Conservation (phyloP, 805 yeast species). For the Cyberlindnera americana region DNA sequence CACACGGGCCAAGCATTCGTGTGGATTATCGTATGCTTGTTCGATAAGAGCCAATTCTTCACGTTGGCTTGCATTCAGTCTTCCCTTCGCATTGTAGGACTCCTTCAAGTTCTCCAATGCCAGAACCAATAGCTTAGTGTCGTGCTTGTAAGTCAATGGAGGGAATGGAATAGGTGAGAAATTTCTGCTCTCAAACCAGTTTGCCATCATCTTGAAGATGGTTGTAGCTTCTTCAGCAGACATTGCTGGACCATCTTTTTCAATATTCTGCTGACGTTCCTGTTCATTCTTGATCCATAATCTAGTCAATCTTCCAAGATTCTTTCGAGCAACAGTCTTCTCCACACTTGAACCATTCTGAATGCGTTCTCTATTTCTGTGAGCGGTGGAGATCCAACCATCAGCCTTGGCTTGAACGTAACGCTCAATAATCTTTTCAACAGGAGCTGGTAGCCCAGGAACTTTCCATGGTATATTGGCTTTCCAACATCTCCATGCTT, state of each 20-base stretch:
- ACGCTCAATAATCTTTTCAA: slow-evolving; percentile 79
- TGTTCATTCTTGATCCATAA: slow-evolving; percentile 93
- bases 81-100: slow-evolving; percentile 65
- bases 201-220: slow-evolving; percentile 80
- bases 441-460: slow-evolving; percentile 91
- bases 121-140: slow-evolving; percentile 81
- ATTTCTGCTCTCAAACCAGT: slow-evolving; percentile 82
- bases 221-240: slow-evolving; percentile 86
- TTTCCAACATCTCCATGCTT: slow-evolving; percentile 99
- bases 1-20: slow-evolving; percentile 81
- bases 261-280: slow-evolving; percentile 75
- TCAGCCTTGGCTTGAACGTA: slow-evolving; percentile 95
- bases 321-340: slow-evolving; percentile 90
- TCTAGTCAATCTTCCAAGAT: slow-evolving; percentile 86
- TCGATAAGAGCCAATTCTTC: slow-evolving; percentile 93
- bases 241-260: slow-evolving; percentile 83
- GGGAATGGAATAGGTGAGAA: slow-evolving; percentile 93
- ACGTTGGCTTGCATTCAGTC: slow-evolving; percentile 81
- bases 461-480: slow-evolving; percentile 98
- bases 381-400: slow-evolving; percentile 94
- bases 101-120: slow-evolving; percentile 90
- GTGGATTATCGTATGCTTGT: slow-evolving; percentile 96
- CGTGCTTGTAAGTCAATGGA: slow-evolving; percentile 86
- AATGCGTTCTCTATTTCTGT: slow-evolving; percentile 85
- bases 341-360: slow-evolving; percentile 89